These are phyloP conservation scores for Ustilago cynodontis DNA, from an alignment of 1,284 basidiomycete genomes.

Conservation along the genomic window DNA sequence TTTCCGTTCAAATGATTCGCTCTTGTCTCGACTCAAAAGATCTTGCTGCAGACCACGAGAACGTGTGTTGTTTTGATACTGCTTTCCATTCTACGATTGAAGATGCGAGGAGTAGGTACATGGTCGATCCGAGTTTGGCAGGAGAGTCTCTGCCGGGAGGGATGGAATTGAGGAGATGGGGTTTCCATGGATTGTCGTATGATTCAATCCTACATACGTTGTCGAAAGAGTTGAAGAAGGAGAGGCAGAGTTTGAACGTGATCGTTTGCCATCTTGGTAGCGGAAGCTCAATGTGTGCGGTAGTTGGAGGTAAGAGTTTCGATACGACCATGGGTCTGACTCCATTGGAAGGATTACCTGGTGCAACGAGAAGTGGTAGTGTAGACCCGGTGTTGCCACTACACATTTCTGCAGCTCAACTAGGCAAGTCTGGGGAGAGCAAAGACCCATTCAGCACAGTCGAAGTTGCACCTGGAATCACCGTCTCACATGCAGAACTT, in stretches of 20 bases:
- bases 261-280: slow-evolving; percentile 43
- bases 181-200: slow-evolving; percentile 44
- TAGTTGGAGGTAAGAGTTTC: slow-evolving; percentile 18
- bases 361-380: slow-evolving; percentile 32
- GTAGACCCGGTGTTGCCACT: slow-evolving; percentile 35
- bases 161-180: slow-evolving; percentile 33
- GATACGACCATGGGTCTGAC: slow-evolving; percentile 49
- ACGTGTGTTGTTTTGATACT: slow-evolving; percentile 38
- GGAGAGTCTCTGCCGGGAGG: slow-evolving; percentile 22
- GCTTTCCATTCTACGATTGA: slow-evolving; percentile 29
- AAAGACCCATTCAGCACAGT: slow-evolving; percentile 11
- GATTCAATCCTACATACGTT: slow-evolving; percentile 20
- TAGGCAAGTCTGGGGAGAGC: neutral
- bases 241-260: slow-evolving; percentile 16
- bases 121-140: slow-evolving; percentile 17
- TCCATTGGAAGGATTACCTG: slow-evolving; percentile 43
- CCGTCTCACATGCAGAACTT: slow-evolving; percentile 21
- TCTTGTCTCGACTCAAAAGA: slow-evolving; percentile 10
- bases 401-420: slow-evolving; percentile 23
- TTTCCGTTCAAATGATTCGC: slow-evolving; percentile 26
- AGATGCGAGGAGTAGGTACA: slow-evolving; percentile 14
- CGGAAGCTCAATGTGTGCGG: slow-evolving; percentile 32
- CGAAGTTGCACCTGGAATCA: slow-evolving; percentile 10
- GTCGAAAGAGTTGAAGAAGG: neutral
- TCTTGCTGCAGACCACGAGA: slow-evolving; percentile 6